Base-by-base conservation (phyloP, 1,284 basidiomycete genomes). In the Lignosus rhinocerotis region DNA sequence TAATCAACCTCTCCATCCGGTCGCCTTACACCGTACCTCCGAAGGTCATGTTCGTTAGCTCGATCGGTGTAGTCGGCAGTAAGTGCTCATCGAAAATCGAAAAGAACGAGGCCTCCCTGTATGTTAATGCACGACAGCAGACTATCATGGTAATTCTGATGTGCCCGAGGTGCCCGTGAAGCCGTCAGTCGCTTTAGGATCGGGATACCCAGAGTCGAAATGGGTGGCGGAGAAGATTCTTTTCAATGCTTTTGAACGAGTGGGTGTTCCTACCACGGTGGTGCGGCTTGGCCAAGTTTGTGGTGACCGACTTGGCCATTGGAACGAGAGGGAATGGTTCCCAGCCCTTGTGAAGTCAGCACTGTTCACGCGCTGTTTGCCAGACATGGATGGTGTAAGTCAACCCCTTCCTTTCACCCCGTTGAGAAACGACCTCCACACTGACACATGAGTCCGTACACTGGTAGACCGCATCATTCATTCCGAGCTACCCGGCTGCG, bases 261-360 rank as follows among this genome's bases (percentile, higher is more conserved):
- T 56, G 1, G 61, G 59, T 0, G 59, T 79, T 31, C 58, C 58
- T 2, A 64, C 72, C 0, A 61, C 71, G 16, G 66, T 75, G 7
- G 69, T 79, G 6, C 73, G 79, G 14, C 72, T 80, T 33, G 80
- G 78, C 1, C 79, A 81, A 61, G 65, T 82, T n/a, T 72, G 71
- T 42, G 78, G 79, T 3, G 61, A 65, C 8, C 51, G 58, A 6
- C 74, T 71, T 55, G 80, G 80, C 1, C 69, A 68, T 12, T 81
- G 80, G 80, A 75, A 74, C 43, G 64, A 69, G 47, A 70, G 66
- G 12, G 79, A 82, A 52, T 81, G 79, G 79, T 67, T 80, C 11
- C 79, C 79, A 0, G 68, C 72, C 43, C 67, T 81, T 4, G 70
- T 80, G 17, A 71, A 74, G 53, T 73, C 72, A 0, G 69, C 69